Percentiles rank a stretch among this genome's conserved stretches.
Conservation (phyloP, 768 basidiomycete genomes). For the Boletus reticuloceps region DNA sequence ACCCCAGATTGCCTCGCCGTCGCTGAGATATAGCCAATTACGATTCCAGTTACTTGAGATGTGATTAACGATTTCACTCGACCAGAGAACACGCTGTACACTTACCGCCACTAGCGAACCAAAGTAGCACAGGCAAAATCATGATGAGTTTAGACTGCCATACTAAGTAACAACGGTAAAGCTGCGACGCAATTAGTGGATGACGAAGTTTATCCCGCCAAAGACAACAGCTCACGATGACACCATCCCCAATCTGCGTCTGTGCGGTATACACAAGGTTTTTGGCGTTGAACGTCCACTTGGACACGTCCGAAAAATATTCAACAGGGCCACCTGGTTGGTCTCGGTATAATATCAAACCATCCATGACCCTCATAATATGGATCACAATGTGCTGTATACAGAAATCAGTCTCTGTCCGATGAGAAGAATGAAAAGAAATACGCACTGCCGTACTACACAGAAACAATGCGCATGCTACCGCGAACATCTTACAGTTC, state of each 20-base stretch:
- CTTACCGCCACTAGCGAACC: background rate
- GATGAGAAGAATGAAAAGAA: background rate
- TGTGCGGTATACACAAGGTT: constrained; percentile 15
- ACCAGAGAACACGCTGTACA: background rate
- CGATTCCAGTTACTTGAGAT: background rate
- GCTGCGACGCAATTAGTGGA: background rate
- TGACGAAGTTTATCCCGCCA: background rate
- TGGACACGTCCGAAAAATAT: background rate
- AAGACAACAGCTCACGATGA: constrained; percentile 14
- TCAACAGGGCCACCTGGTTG: background rate
- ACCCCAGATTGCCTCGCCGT: background rate
- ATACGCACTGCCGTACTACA: background rate
- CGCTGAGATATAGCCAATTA: background rate
- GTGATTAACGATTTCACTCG: background rate
- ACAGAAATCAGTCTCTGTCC: background rate
- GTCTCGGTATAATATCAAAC: background rate
- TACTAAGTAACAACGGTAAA: constrained; percentile 1
- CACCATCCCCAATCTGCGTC: constrained; percentile 22
- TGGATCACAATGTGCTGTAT: background rate
- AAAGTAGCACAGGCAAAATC: background rate
- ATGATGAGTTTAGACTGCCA: background rate
- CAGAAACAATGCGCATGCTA: background rate
- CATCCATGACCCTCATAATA: background rate
- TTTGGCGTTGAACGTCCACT: constrained; percentile 26
- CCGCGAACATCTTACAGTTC: background rate